Evolutionary conservation across 2,329 filamentous ascomycete genomes (phyloP), one percentile per base, ranked within the genome.

Genomic region (Penicillium digitatum): DNA sequence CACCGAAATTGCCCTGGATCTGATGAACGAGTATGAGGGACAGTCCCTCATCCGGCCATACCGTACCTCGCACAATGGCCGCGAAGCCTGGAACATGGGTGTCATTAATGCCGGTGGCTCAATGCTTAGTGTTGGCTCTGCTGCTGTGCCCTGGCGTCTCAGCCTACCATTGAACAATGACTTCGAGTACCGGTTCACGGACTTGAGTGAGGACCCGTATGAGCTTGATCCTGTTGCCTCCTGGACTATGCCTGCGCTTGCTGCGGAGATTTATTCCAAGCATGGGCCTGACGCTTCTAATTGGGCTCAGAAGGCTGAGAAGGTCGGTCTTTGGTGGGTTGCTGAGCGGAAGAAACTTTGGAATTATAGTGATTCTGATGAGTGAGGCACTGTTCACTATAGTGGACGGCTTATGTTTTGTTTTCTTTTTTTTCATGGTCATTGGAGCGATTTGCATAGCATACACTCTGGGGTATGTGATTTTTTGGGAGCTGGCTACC

Each of bases 141-240:
- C 96, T 87, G 91, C 85, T 86, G 66, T 90, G 92, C 78, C 72
- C 53, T 70, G 81, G 95, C 54, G 79, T 82, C 56, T 92, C 88
- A 64, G 63, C 16, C 85, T 96, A 52, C 85, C 89, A 5, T 85
- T 93, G 66, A 83, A 88, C 67, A 89, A 95, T 72, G 88, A 89
- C 49, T 87, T 78, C 24, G 62, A 65, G 34, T 72, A 63, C 47
- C 39, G 58, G 16, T 75, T 76, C 53, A 70, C 72, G 2, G 61
- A 74, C 43, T 57, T 67, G 5, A 59, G 61, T 1, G 63, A 54
- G 2, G 72, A 75, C 52, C 71, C 72, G 3, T 54, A 70, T 27
- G 73, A 76, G 55, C 38, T 62, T 4, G 40, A 68, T 9, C 59
- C 66, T 1, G 52, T 73, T 8, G 69, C 67, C 26, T 63, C 64